Conservation (phyloP, 192 early-diverging fungal genomes). For the Podila minutissima region DNA sequence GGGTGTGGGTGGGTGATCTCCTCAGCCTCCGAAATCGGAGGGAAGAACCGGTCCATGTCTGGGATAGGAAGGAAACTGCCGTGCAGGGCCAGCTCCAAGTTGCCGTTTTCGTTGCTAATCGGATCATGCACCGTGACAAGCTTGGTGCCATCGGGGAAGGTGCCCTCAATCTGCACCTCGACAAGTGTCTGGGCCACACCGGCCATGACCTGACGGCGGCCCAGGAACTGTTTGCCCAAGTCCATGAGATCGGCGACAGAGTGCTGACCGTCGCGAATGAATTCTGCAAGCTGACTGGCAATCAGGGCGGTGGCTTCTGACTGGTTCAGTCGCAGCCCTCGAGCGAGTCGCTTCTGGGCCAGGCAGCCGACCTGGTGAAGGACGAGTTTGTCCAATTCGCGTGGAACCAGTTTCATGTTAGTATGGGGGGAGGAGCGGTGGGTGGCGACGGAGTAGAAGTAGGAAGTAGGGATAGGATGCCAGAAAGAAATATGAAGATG, state of each 20-base stretch:
- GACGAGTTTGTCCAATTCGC: constrained; percentile 94
- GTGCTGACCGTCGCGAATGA: constrained; percentile 90
- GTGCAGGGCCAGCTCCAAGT: constrained; percentile 86
- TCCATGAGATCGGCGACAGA: constrained; percentile 90
- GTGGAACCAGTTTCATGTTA: constrained; percentile 82
- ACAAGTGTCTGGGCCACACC: constrained; percentile 75
- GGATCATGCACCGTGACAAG: constrained; percentile 95
- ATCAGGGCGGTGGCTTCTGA: constrained; percentile 92
- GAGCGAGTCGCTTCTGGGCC: constrained; percentile 90
- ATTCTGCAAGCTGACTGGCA: constrained; percentile 85
- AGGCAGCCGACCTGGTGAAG: constrained; percentile 88
- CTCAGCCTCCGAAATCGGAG: constrained; percentile 48
- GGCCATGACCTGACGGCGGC: constrained; percentile 83
- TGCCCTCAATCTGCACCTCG: constrained; percentile 92
- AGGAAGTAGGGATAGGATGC: neutral
- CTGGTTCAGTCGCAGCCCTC: constrained; percentile 89
- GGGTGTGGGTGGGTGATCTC: constrained; percentile 29
- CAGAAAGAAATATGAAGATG: neutral
- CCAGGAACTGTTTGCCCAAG: constrained; percentile 88
- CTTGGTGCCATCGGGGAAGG: constrained; percentile 94
- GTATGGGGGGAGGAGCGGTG: neutral
- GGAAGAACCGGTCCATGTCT: constrained; percentile 60
- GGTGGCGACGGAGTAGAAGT: neutral
- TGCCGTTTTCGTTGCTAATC: constrained; percentile 83
- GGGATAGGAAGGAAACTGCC: constrained; percentile 89